Evolutionary conservation across 345 rosid genomes (phyloP), one percentile per base, ranked within the genome.

Genomic region (Acer saccharum): DNA sequence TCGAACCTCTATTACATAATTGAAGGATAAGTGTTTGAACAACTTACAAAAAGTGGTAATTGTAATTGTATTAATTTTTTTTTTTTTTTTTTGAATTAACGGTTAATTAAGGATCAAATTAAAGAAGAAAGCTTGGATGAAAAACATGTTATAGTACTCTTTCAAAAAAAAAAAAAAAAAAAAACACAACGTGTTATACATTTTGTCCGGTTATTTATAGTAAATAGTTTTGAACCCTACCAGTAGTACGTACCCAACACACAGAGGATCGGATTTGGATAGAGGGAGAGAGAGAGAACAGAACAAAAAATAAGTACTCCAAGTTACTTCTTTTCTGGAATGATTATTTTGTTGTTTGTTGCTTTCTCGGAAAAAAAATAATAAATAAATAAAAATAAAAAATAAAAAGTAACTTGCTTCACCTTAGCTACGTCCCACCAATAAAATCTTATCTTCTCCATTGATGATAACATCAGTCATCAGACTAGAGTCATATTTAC

Each of bases 381-480:
- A n/a, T n/a, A n/a, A n/a, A n/a, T n/a, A n/a, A 60, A 60, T 11
- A 58, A 58, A 20, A 57, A 35, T 6, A 9, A 60, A 10, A 2
- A 29, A 29, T 27, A 29, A 25, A 25, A 25, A 25, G 27, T 7
- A 60, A 60, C 3, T 29, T 58, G 50, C 39, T 52, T 62, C 39
- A 35, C 58, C 69, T 3, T 10, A 48, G 70, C 74, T 16, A 74
- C 27, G 27, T 1, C 17, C 17, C 23, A 75, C 44, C 83, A 65
- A 65, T n/a, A 65, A 80, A 64, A 71, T 70, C 83, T 75, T 75
- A 80, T 76, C 79, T 64, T 25, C 76, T 69, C 65, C 20, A 4
- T 3, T 16, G 41, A 41, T 43, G 2, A 1, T 48, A 6, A 9
- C 77, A 44, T 43, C 76, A 44, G 20, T 4, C 77, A 44, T 43